These are phyloP conservation scores for Xylaria sp. DNA, from an alignment of 2,329 filamentous ascomycete genomes.

Conservation along the genomic window DNA sequence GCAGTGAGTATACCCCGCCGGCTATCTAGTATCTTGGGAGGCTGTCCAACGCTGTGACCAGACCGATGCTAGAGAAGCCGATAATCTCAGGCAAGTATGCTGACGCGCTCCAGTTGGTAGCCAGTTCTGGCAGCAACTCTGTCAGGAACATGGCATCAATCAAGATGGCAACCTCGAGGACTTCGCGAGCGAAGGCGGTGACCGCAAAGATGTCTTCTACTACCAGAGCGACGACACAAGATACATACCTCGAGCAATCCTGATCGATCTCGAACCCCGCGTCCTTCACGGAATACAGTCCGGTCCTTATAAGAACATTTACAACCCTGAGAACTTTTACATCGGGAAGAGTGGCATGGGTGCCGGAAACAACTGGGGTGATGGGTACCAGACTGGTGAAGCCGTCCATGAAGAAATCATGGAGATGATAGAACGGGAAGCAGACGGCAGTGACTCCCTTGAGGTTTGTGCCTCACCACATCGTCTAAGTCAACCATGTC, in stretches of 20 bases:
- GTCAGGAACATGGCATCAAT: conserved; percentile 96
- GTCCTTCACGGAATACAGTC: conserved; percentile 93
- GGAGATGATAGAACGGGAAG: conserved; percentile 99
- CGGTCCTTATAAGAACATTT: conserved; percentile 95
- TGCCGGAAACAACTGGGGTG: conserved; percentile 97
- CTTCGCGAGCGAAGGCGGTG: conserved; percentile 95
- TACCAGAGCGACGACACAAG: conserved; percentile 99
- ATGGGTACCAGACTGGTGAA: conserved; percentile 92
- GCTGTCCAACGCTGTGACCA: no score
- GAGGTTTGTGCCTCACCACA: conserved; percentile 59
- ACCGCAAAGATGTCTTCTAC: conserved; percentile 99
- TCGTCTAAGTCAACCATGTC: not conserved
- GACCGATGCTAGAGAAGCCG: no score
- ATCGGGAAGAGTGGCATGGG: conserved; percentile 91
- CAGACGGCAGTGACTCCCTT: conserved; percentile 94
- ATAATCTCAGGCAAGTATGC: conserved; percentile 12
- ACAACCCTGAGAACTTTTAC: conserved; percentile 99
- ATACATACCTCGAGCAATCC: conserved; percentile 94
- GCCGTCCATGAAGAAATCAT: conserved; percentile 93
- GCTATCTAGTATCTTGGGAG: no score
- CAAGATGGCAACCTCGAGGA: conserved; percentile 97
- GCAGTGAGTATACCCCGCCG: conserved; percentile 68
- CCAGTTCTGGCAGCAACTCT: conserved; percentile 99
- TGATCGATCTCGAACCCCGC: conserved; percentile 92
- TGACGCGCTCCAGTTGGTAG: conserved; percentile 72